These are phyloP conservation scores for Kwoniella dejecticola DNA, from an alignment of 768 basidiomycete genomes.

Conservation along the genomic window DNA sequence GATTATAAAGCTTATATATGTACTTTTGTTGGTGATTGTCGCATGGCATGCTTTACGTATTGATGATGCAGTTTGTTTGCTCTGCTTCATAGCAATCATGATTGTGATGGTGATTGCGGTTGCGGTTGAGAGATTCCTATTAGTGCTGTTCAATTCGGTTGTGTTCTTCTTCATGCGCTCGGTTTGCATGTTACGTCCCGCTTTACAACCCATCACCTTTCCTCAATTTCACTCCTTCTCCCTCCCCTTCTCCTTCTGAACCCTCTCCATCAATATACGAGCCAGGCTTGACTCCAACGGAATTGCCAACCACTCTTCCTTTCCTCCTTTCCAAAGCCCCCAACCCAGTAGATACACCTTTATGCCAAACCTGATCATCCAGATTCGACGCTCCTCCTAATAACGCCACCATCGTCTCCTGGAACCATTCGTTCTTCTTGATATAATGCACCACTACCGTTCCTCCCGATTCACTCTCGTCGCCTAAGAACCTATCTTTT, in stretches of 20 bases:
- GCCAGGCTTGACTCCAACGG: too few relatives aligned
- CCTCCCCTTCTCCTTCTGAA: neutral
- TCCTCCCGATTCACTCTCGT: constrained; percentile 69
- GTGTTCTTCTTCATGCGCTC: too few relatives aligned
- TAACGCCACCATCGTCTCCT: constrained; percentile 87
- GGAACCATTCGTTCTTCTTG: constrained; percentile 95
- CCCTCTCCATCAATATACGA: too few relatives aligned
- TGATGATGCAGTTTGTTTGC: too few relatives aligned
- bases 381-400: constrained; percentile 59
- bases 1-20: too few relatives aligned
- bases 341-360: constrained; percentile 23
- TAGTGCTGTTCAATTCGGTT: too few relatives aligned
- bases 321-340: constrained; percentile 26
- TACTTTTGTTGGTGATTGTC: too few relatives aligned
- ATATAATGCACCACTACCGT: constrained; percentile 96
- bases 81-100: too few relatives aligned
- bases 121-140: too few relatives aligned
- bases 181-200: too few relatives aligned
- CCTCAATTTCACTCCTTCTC: constrained; percentile 9
- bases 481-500: constrained; percentile 49
- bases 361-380: constrained; percentile 33
- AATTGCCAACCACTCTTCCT: constrained; percentile 28
- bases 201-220: constrained; percentile 13
- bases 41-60: too few relatives aligned
- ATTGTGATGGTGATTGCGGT: too few relatives aligned